A percentile compares a stretch with the other conserved stretches of the same genome.
These are phyloP conservation scores for Crataegus laevigata DNA, from an alignment of 306 rosid species.

Conservation along the genomic window DNA sequence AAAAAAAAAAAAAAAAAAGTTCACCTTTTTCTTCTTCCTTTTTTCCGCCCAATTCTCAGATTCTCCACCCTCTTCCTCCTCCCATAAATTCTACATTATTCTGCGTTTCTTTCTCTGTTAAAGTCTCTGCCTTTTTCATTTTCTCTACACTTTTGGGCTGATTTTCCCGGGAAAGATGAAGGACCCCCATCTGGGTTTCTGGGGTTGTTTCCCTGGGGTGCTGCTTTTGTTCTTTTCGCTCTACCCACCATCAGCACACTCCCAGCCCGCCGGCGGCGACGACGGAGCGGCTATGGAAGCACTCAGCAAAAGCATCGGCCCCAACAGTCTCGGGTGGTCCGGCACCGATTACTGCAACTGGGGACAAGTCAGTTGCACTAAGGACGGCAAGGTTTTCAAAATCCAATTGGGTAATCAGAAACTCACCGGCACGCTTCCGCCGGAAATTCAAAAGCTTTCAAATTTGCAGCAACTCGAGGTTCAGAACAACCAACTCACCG, in stretches of 20 bases:
- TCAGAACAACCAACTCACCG: conserved; percentile 40
- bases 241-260: background rate
- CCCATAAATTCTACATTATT: background rate
- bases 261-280: conserved; percentile 42
- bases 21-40: background rate
- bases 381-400: conserved; percentile 15
- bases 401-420: conserved; percentile 51
- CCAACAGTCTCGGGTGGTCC: conserved; percentile 39
- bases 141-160: background rate
- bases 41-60: background rate
- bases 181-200: conserved; percentile 23
- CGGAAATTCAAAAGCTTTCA: conserved; percentile 31
- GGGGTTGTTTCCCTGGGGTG: background rate
- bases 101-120: background rate
- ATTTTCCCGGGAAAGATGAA: conserved; percentile 13
- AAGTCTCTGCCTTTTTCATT: background rate
- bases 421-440: conserved; percentile 55
- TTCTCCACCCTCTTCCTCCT: background rate
- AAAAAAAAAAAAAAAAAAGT: too few relatives aligned
- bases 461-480: conserved; percentile 43
- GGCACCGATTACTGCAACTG: conserved; percentile 48
- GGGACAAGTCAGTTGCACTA: conserved; percentile 28
- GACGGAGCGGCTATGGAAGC: conserved; percentile 39
- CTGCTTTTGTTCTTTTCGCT: background rate
- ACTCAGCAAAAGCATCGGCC: conserved; percentile 27